Evolutionary conservation across 2,329 filamentous ascomycete genomes (phyloP), one percentile per base, ranked within the genome.

Genomic region (Fusarium sarcochroum): DNA sequence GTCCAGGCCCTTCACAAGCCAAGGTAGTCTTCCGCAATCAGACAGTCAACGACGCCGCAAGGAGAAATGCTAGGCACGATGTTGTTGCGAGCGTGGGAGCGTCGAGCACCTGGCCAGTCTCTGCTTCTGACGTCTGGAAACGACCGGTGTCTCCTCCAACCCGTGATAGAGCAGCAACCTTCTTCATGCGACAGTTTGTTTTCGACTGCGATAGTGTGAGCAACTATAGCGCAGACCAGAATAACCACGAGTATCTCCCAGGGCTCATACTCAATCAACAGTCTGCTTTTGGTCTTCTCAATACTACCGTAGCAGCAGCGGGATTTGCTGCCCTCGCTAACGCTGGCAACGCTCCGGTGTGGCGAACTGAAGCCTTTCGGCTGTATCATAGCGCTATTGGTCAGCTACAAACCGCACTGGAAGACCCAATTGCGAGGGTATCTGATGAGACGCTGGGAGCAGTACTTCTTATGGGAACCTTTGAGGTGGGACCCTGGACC

Each of bases 301-400:
- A 38, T 10, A 73, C 63, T 7, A 55, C 59, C 1, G 44, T 63
- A 2, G 58, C 68, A 8, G 70, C 70, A 21, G 58, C 60, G 9
- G 68, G 70, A 5, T 65, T 68, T 23, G 63, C 70, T 18, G 70
- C 70, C n/a, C 46, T 73, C n/a, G 60, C 70, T 6, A 71, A 71
- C 17, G 51, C 70, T 9, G 66, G 66, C 1, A 61, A 54, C 4
- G 60, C 60, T 15, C 11, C 37, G 15, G 47, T 34, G 14, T 72
- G 68, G 70, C 48, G 61, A 6, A 25, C 52, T 15, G 68, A 73
- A 42, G 63, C 70, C 13, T 68, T 70, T 21, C 37, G 40, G 2
- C 30, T 69, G 7, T 73, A 71, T 4, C 52, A 67, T n/a, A 66
- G 40, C 9, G 56, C 70, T 2, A 61, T 73, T 37, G 46, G 51